Evolutionary conservation across 768 basidiomycete genomes (phyloP), one percentile per base, ranked within the genome.

Genomic region (Tylopilus sp.): DNA sequence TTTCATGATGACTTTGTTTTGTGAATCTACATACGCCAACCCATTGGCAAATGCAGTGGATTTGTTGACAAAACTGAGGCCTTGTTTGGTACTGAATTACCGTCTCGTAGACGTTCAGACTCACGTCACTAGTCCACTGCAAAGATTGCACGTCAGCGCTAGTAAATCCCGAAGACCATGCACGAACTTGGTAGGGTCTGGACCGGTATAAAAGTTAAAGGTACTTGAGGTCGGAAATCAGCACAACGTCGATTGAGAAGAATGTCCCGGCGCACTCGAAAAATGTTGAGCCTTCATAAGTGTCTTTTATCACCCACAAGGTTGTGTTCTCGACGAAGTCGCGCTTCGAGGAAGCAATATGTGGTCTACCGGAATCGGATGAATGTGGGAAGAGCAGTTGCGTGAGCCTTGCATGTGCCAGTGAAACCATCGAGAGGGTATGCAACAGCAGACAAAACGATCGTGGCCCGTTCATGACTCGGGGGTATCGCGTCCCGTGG

Each of bases 91-190:
- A n/a, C 17, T n/a, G 36, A 36, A 8, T 36, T n/a, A 45, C 48
- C 18, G 15, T 39, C 40, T 36, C 40, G 47, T 45, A 50, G 17
- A 31, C 23, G 11, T 28, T 38, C 10, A 40, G n/a, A 72, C 82
- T 56, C 69, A 90, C 86, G 74, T 79, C 49, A 91, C 88, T 47
- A 76, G 74, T 41, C 88, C 88, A 61, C 88, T 91, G 58, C 26
- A 51, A 40, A 40, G 48, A 40, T 30, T 42, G 13, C 48, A 40
- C 17, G 53, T 60, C 48, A 61, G 49, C 60, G 50, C 47, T 44
- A 45, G 38, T 26, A 26, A 31, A 42, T 40, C 55, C 41, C 40
- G 59, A 52, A 42, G 21, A 22, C 38, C 52, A 23, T 23, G 28
- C 28, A 40, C 61, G 30, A 53, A 52, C 87, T 85, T 74, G 23